Conservation (phyloP, 441 rosid genomes). For the Geranium incanum region DNA sequence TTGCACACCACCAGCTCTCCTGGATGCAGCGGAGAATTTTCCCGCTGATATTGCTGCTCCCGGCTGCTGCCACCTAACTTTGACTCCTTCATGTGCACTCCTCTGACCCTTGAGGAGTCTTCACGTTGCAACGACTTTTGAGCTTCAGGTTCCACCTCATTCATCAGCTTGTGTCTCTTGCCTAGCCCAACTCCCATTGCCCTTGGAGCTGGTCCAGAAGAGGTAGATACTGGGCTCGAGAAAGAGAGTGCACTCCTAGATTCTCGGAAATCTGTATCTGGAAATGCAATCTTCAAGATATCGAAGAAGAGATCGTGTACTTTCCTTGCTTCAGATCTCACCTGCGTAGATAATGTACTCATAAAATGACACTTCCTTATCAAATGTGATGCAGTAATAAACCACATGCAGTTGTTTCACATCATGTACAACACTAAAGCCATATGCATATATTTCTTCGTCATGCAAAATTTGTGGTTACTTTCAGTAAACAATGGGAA, state of each 20-base stretch:
- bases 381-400: not conserved
- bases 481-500: not conserved
- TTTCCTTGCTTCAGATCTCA: conserved; percentile 88
- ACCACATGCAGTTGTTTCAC: not conserved
- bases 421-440: too few relatives aligned
- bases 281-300: conserved; percentile 84
- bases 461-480: not conserved
- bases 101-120: conserved; percentile 35
- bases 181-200: conserved; percentile 41
- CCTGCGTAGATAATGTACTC: conserved; percentile 41
- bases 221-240: conserved; percentile 41
- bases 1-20: conserved; percentile 95
- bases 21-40: conserved; percentile 76
- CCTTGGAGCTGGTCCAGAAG: conserved; percentile 52
- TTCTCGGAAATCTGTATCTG: conserved; percentile 80
- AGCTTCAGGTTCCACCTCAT: conserved; percentile 60
- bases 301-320: conserved; percentile 97
- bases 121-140: too few relatives aligned
- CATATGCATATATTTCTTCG: too few relatives aligned
- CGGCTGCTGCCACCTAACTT: conserved; percentile 41
- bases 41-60: conserved; percentile 43
- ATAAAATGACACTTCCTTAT: conserved; percentile 8
- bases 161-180: conserved; percentile 55
- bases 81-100: conserved; percentile 59
- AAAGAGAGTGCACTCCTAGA: conserved; percentile 71